A percentile compares a stretch with the other conserved stretches of the same genome.
These are phyloP conservation scores for Rhizophora mangle DNA, from an alignment of 345 rosid species.

Conservation along the genomic window DNA sequence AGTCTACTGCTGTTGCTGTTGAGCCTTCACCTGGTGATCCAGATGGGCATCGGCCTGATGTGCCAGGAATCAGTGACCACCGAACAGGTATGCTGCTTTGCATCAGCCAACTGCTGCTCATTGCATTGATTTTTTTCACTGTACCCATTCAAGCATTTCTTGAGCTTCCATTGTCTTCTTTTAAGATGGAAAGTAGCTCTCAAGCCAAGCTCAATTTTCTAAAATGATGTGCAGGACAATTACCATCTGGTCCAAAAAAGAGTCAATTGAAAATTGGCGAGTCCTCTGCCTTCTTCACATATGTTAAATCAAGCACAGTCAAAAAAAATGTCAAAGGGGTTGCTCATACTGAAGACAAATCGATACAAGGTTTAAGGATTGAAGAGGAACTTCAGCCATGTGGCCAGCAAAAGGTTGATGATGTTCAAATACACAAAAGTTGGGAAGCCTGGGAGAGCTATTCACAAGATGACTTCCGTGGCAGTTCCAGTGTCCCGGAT, in stretches of 20 bases:
- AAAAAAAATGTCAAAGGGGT: conserved; percentile 30
- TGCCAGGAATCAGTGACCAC: conserved; percentile 55
- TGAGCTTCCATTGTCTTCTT: not conserved
- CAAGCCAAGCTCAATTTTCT: conserved; percentile 3
- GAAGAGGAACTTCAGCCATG: conserved; percentile 36
- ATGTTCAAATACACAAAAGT: conserved; percentile 40
- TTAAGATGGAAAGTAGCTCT: not conserved
- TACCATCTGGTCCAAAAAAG: conserved; percentile 69
- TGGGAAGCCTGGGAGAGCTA: conserved; percentile 51
- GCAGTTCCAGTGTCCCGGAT: conserved; percentile 52
- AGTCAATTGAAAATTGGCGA: conserved; percentile 73
- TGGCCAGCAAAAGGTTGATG: conserved; percentile 32
- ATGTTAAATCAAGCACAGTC: conserved; percentile 59
- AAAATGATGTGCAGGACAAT: conserved; percentile 47
- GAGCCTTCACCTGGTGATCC: conserved; percentile 36
- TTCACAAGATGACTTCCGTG: conserved; percentile 53
- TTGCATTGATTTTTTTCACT: not conserved
- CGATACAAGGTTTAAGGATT: conserved; percentile 22
- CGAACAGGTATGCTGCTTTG: conserved; percentile 52
- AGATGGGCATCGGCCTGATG: conserved; percentile 42
- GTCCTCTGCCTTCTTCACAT: conserved; percentile 95
- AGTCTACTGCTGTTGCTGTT: conserved; percentile 21
- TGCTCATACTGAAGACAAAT: conserved; percentile 25
- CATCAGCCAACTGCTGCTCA: conserved; percentile 8
- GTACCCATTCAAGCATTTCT: not conserved